A percentile compares a stretch with the other conserved stretches of the same genome.
Evolutionary conservation across 2,329 filamentous ascomycete species (phyloP).

Genomic region (Podosphaera aphanis): DNA sequence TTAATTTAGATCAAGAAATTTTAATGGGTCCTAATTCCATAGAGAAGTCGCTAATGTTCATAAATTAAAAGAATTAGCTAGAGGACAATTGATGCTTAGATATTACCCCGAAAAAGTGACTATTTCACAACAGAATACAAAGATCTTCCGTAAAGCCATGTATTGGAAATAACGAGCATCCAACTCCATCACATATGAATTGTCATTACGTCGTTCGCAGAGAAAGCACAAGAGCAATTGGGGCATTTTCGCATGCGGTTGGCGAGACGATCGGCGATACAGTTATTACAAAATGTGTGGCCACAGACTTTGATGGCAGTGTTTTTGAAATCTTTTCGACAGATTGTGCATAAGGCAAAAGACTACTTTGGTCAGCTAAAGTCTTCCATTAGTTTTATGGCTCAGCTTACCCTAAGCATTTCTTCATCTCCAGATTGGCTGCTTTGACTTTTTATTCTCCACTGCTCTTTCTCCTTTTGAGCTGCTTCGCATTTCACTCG

Average conservation of each 20-base stretch:
- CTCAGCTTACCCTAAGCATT: constrained; percentile 53
- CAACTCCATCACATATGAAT: constrained; percentile 25
- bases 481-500: constrained; percentile 55
- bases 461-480: constrained; percentile 62
- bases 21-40: too few relatives aligned
- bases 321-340: constrained; percentile 82
- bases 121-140: neutral
- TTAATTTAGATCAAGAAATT: too few relatives aligned
- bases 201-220: constrained; percentile 70
- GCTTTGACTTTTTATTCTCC: constrained; percentile 61
- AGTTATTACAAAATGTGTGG: constrained; percentile 78
- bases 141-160: neutral
- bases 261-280: constrained; percentile 68
- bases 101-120: too few relatives aligned
- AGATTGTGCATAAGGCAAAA: constrained; percentile 74
- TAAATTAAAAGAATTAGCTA: too few relatives aligned
- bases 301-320: constrained; percentile 84
- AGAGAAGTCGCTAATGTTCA: too few relatives aligned
- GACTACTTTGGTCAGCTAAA: constrained; percentile 25
- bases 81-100: too few relatives aligned
- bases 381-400: constrained; percentile 4
- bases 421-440: constrained; percentile 67
- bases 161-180: neutral
- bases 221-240: constrained; percentile 78
- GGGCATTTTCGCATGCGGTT: constrained; percentile 91